These are phyloP conservation scores for Nigrospora sphaerica DNA, from an alignment of 2,329 filamentous ascomycete genomes.

Conservation along the genomic window DNA sequence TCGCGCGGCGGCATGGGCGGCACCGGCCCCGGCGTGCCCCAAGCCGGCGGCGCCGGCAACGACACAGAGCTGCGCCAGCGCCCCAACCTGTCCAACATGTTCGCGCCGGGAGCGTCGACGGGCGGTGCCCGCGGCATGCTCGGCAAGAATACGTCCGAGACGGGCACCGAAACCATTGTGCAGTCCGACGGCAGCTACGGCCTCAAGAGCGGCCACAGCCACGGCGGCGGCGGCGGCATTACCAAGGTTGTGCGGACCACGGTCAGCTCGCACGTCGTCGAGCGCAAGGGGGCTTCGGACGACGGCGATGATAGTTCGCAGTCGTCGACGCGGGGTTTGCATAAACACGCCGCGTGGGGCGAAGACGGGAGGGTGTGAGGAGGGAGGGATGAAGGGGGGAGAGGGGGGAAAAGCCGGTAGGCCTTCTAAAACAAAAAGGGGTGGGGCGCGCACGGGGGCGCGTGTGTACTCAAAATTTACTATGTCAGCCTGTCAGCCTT, in stretches of 20 bases:
- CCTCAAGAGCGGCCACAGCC: not conserved
- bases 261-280: not conserved
- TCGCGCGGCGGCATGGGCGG: not conserved
- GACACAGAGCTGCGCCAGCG: not conserved
- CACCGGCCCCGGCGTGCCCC: not conserved
- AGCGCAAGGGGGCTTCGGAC: not conserved
- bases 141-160: slow-evolving; percentile 4
- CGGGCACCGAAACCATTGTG: slow-evolving; percentile 1
- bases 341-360: too few species aligned
- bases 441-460: too few species aligned
- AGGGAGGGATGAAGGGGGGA: too few species aligned
- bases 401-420: too few species aligned
- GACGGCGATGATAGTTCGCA: not conserved
- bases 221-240: not conserved
- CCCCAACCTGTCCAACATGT: too few species aligned
- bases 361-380: too few species aligned
- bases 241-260: not conserved
- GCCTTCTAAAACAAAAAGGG: too few species aligned
- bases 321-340: not conserved
- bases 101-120: too few species aligned
- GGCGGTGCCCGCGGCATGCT: slow-evolving; percentile 1
- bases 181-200: not conserved
- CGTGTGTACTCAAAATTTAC: too few species aligned
- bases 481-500: too few species aligned
- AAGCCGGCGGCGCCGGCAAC: not conserved